Percentiles rank a stretch among this genome's conserved stretches.
phyloP scores from a whole-genome alignment of 805 yeast genomes.

The Candida tallmaniae region DNA sequence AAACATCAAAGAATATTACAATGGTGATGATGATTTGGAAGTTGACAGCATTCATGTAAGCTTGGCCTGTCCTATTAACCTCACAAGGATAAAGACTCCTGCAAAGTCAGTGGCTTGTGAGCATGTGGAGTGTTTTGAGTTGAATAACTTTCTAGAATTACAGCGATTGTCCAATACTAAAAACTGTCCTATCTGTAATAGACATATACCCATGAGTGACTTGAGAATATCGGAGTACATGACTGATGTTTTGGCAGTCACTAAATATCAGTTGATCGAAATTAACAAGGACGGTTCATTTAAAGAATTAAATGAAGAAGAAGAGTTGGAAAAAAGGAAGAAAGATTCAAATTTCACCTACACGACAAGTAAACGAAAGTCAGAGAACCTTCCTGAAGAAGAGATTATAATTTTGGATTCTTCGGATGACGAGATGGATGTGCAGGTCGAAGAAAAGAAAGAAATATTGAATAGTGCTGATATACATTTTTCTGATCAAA shows the following conservation, averaged over 20 bases:
- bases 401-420: slow-evolving; percentile 5
- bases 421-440: slow-evolving; percentile 3
- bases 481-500: too few species aligned
- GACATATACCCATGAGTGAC: slow-evolving; percentile 46
- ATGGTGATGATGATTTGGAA: slow-evolving; percentile 53
- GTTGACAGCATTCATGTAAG: slow-evolving; percentile 64
- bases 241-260: slow-evolving; percentile 50
- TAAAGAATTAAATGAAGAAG: slow-evolving; percentile 1
- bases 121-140: slow-evolving; percentile 90
- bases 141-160: slow-evolving; percentile 61
- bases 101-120: slow-evolving; percentile 64
- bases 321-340: too few species aligned
- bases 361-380: too few species aligned
- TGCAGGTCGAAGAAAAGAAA: too few species aligned
- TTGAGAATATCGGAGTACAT: slow-evolving; percentile 75
- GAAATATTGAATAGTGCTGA: too few species aligned
- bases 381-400: too few species aligned
- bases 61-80: slow-evolving; percentile 76
- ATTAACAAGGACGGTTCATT: slow-evolving; percentile 66
- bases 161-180: slow-evolving; percentile 82
- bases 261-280: slow-evolving; percentile 59
- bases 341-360: too few species aligned
- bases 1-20: slow-evolving; percentile 34
- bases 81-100: slow-evolving; percentile 66
- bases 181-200: slow-evolving; percentile 82